These are phyloP conservation scores for Lasiosphaeria hispida DNA, from an alignment of 495 filamentous ascomycete genomes.

Conservation along the genomic window DNA sequence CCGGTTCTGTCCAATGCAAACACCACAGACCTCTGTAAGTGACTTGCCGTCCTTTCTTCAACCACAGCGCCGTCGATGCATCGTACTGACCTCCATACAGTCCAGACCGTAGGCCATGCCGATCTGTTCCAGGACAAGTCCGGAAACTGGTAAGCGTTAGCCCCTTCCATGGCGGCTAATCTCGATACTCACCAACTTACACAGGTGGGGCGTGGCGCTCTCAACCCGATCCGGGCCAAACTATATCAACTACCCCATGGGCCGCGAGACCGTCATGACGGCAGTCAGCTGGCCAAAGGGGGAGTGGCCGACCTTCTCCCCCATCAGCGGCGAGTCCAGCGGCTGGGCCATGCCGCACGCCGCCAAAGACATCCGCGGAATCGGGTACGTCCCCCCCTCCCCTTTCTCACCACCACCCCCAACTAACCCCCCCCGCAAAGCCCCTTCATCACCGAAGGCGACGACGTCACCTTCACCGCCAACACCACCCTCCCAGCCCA, in stretches of 20 bases:
- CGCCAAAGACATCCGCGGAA: constrained; percentile 31
- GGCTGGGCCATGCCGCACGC: constrained; percentile 40
- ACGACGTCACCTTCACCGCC: constrained; percentile 40
- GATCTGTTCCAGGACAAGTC: constrained; percentile 50
- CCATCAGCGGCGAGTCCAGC: constrained; percentile 44
- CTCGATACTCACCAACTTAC: background rate
- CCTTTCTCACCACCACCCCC: background rate
- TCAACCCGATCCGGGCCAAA: constrained; percentile 47
- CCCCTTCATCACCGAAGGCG: constrained; percentile 37
- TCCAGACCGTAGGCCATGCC: constrained; percentile 53
- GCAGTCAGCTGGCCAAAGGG: constrained; percentile 50
- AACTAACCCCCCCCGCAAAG: constrained; percentile 16
- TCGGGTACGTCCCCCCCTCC: constrained; percentile 26
- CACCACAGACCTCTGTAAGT: constrained; percentile 45
- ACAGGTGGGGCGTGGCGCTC: constrained; percentile 42
- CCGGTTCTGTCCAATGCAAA: constrained; percentile 56
- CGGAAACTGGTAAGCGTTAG: constrained; percentile 48
- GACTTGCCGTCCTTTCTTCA: background rate
- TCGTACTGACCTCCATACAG: constrained; percentile 7
- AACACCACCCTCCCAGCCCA: constrained; percentile 40
- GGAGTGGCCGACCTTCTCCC: constrained; percentile 42
- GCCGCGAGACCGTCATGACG: constrained; percentile 56
- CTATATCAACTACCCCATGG: constrained; percentile 57
- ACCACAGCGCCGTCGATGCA: background rate
- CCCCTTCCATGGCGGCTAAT: background rate